Base-by-base conservation (phyloP, 164 flowering plant species). In the grape (Vitis vinifera) region DNA sequence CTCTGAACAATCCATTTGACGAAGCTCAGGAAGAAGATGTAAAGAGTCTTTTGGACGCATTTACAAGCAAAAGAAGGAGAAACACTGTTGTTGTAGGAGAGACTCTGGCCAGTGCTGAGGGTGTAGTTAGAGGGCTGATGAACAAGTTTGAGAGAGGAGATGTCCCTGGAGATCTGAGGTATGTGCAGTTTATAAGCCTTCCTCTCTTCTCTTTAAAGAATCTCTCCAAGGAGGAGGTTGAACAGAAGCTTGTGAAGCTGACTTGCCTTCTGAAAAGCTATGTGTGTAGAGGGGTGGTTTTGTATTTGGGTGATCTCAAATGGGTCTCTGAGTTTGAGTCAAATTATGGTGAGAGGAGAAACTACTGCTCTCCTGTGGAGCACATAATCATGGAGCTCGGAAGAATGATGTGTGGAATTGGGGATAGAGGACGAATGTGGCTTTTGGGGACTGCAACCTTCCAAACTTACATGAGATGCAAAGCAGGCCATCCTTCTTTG, bases 291-390 rank as follows among this genome's bases (percentile, higher is more conserved):
- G 94, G 88, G 64, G 82, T 78, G 49, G 84, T 87, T 51, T 73
- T 92, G 73, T 92, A 88, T 69, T 77, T 92, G 71, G 97, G 97
- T 49, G 94, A 92, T 83, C 87, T 92, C 65, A 79, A 82, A 71
- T 89, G 97, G 92, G 82, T 83, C 10, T 82, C 87, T 61, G 91
- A 88, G 63, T 82, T 78, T 69, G 83, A 84, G 86, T 84, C 86
- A 30, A 80, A 74, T 65, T 76, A 71, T 55, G 65, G 67, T 60
- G 88, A 80, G 49, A 77, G 77, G 50, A 84, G 84, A 64, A 79
- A 69, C 67, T 82, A 65, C 49, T 87, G 81, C 62, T 81, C 78
- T 63, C 84, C 88, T 14, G 79, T 87, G 62, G 90, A 85, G 75
- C 86, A 85, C 78, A 78, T 90, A 72, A 79, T 88, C 30, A 79